A percentile compares a stretch with the other conserved stretches of the same genome.
These are phyloP conservation scores for Mrakia hoshinonis DNA, from an alignment of 768 basidiomycete species.

Conservation along the genomic window DNA sequence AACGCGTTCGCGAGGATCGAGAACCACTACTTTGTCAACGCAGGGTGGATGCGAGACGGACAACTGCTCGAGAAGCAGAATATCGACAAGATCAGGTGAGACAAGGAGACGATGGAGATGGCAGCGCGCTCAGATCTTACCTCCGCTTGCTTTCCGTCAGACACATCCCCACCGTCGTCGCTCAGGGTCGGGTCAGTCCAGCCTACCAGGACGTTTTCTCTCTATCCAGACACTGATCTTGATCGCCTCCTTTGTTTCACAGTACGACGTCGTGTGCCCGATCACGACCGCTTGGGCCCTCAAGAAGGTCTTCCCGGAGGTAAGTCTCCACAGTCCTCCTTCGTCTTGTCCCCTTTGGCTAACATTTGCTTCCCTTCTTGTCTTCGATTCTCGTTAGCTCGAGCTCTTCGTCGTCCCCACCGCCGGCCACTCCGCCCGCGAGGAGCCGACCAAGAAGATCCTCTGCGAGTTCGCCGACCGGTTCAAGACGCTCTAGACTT, in stretches of 20 bases:
- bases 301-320: conserved; percentile 74
- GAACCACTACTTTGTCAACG: conserved; percentile 85
- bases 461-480: conserved; percentile 19
- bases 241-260: not conserved
- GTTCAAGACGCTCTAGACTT: conserved; percentile 18
- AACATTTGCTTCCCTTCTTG: too few relatives aligned
- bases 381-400: not conserved
- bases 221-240: not conserved
- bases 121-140: not conserved
- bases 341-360: too few relatives aligned
- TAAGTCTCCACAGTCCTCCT: conserved; percentile 30
- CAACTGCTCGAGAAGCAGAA: conserved; percentile 73
- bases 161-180: conserved; percentile 16
- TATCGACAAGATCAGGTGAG: conserved; percentile 62
- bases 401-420: conserved; percentile 41
- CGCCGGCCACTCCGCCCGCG: conserved; percentile 78
- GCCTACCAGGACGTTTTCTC: not conserved
- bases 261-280: conserved; percentile 56
- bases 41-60: conserved; percentile 78
- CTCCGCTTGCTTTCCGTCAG: not conserved
- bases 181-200: conserved; percentile 45
- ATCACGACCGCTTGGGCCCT: conserved; percentile 50
- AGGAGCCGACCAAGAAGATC: conserved; percentile 39
- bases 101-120: conserved; percentile 63
- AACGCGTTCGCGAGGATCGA: conserved; percentile 43